phyloP scores from a whole-genome alignment of 352 stramenopile species.

The Globisporangium solare region DNA sequence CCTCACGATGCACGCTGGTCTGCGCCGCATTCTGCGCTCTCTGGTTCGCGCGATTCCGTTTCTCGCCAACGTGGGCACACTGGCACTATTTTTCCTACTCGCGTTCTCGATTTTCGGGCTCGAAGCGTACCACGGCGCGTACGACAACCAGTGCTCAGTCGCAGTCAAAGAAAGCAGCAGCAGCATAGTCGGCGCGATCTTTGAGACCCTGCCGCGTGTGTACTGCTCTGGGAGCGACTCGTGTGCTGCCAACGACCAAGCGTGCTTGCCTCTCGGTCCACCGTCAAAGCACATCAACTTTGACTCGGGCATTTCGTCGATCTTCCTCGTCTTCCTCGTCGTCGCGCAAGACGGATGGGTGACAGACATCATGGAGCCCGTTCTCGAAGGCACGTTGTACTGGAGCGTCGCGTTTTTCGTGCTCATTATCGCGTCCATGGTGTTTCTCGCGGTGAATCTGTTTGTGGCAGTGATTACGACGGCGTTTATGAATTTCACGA shows the following conservation, averaged over 20 bases:
- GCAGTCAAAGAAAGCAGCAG: not conserved
- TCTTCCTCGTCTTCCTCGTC: slow-evolving; percentile 79
- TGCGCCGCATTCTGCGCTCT: slow-evolving; percentile 65
- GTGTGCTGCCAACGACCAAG: slow-evolving; percentile 29
- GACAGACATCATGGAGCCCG: slow-evolving; percentile 72
- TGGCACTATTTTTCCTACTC: slow-evolving; percentile 70
- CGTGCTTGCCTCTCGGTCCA: slow-evolving; percentile 27
- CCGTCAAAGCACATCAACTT: slow-evolving; percentile 64
- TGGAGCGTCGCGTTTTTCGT: slow-evolving; percentile 65
- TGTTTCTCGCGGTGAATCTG: slow-evolving; percentile 80
- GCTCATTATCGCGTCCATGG: slow-evolving; percentile 65
- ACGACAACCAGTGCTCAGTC: slow-evolving; percentile 45
- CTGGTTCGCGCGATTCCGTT: slow-evolving; percentile 65
- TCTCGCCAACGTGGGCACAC: slow-evolving; percentile 64
- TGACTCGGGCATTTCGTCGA: slow-evolving; percentile 53
- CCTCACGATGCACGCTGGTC: slow-evolving; percentile 56
- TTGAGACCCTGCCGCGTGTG: slow-evolving; percentile 36
- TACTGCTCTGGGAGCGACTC: slow-evolving; percentile 45
- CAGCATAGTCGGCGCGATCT: slow-evolving; percentile 5
- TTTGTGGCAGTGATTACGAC: slow-evolving; percentile 84
- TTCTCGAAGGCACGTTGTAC: slow-evolving; percentile 53
- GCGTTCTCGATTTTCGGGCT: slow-evolving; percentile 77
- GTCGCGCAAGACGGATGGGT: slow-evolving; percentile 78
- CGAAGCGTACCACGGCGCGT: slow-evolving; percentile 56
- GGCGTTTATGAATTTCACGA: slow-evolving; percentile 78